Evolutionary conservation across 1,284 basidiomycete genomes (phyloP), one percentile per base, ranked within the genome.

Genomic region (Marasmius oreades): DNA sequence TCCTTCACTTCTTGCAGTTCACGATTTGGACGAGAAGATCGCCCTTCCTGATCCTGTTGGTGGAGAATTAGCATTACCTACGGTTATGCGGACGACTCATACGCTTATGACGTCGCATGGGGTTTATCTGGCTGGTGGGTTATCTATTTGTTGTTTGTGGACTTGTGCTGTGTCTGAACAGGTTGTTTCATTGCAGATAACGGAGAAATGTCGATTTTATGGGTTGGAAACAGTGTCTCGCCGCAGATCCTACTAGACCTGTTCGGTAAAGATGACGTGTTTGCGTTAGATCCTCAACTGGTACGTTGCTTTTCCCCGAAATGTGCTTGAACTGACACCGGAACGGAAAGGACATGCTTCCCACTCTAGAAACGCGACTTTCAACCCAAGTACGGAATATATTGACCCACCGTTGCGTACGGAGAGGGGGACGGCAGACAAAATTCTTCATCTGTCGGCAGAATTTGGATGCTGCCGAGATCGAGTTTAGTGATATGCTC

Each of bases 401-500:
- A 60, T 73, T 99, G 20, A 79, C 83, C 0, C 79, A 87, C 61
- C 86, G 93, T 48, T 79, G 84, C 53, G 61, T 69, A 2, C 82
- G 87, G 60, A 79, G 93, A 46, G 74, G 78, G 12, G 85, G 76
- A 1, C 66, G 87, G 7, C 74, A 80, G 16, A 70, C 79, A 1
- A 92, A 89, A 54, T 81, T 98, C 58, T 74, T 87, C 36, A 79
- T 98, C 48, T 92, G 93, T 0, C 82, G 97, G 14, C 97, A 99
- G 70, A 94, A 98, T 68, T 77, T 94, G 67, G 97, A 99, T 69
- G 95, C 88, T 10, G 80, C 86, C 58, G 97, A 99, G 74, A 85
- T 99, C 53, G 97, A 99, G 69, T 95, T 96, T 65, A 93, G 92
- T 61, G 97, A 99, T 75, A 92, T 96, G 86, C 78, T 99, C 14